Conservation (phyloP, 78 protist species). For the Dictyostelium citrinum region DNA sequence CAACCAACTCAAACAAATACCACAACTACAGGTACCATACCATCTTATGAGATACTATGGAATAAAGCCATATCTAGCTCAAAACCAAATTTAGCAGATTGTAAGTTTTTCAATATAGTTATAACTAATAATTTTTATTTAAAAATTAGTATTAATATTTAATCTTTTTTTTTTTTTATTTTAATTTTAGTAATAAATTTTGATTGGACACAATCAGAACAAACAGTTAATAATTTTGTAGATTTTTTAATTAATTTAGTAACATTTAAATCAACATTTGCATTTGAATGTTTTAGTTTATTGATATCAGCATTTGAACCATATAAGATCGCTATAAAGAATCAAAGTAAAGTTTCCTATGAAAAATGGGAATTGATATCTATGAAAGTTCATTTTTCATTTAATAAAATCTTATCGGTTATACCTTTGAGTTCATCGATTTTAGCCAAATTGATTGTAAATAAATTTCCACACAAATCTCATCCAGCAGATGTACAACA, state of each 20-base stretch:
- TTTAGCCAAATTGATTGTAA: background rate
- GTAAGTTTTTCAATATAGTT: background rate
- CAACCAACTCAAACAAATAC: conserved; percentile 5
- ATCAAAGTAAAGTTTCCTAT: conserved; percentile 14
- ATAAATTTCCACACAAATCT: conserved; percentile 38
- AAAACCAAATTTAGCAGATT: conserved; percentile 34
- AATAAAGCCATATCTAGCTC: conserved; percentile 52
- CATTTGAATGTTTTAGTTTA: conserved; percentile 30
- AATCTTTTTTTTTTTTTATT: background rate
- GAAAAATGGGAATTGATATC: conserved; percentile 61
- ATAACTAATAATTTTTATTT: background rate
- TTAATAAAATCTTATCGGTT: conserved; percentile 40
- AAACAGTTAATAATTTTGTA: conserved; percentile 54
- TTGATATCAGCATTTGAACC: conserved; percentile 50
- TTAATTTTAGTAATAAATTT: conserved; percentile 23
- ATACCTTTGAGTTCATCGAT: conserved; percentile 46
- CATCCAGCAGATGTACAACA: conserved; percentile 71
- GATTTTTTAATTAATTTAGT: conserved; percentile 66
- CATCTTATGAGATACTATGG: conserved; percentile 36
- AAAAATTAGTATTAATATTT: background rate
- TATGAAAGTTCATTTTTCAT: conserved; percentile 42
- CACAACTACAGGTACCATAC: background rate
- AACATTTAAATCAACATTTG: conserved; percentile 51
- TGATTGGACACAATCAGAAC: conserved; percentile 71
- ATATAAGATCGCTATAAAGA: conserved; percentile 30